These are phyloP conservation scores for Diaporthe sp. DNA, from an alignment of 2,329 filamentous ascomycete genomes.

Conservation along the genomic window DNA sequence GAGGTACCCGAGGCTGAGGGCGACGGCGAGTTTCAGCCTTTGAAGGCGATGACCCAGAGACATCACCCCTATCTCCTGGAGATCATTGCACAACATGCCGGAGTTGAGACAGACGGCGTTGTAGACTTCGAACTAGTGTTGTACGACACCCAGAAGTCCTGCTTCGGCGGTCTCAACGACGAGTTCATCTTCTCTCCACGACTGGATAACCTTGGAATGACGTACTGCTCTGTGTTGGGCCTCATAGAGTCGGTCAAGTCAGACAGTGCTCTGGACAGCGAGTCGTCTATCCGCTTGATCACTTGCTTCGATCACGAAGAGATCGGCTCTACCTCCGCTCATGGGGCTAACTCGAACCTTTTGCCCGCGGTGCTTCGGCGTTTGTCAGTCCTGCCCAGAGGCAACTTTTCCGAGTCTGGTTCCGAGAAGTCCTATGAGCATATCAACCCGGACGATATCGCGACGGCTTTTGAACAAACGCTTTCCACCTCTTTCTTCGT, in stretches of 20 bases:
- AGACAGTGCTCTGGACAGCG: constrained; percentile 75
- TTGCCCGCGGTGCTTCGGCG: constrained; percentile 89
- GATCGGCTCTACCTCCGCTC: constrained; percentile 91
- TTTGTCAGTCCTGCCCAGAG: constrained; percentile 81
- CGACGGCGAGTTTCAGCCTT: constrained; percentile 74
- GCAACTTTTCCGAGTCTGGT: constrained; percentile 58
- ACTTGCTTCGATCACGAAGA: constrained; percentile 98
- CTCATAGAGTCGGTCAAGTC: constrained; percentile 83
- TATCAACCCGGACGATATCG: constrained; percentile 66
- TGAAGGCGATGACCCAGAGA: constrained; percentile 82
- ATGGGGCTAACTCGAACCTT: constrained; percentile 93
- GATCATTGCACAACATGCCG: constrained; percentile 84
- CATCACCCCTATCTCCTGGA: constrained; percentile 92
- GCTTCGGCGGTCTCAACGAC: constrained; percentile 88
- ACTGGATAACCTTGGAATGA: constrained; percentile 96
- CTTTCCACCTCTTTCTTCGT: constrained; percentile 92
- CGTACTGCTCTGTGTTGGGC: constrained; percentile 89
- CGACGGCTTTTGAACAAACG: constrained; percentile 93
- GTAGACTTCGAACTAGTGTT: constrained; percentile 97
- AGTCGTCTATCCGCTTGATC: constrained; percentile 88
- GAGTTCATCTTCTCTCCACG: constrained; percentile 98
- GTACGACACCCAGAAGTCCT: constrained; percentile 93
- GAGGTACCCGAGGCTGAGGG: constrained; percentile 55
- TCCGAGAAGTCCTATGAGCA: constrained; percentile 76
- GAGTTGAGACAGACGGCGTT: constrained; percentile 77